Conservation (phyloP, 2,329 filamentous ascomycete genomes). For the Pseudogymnoascus sp. region DNA sequence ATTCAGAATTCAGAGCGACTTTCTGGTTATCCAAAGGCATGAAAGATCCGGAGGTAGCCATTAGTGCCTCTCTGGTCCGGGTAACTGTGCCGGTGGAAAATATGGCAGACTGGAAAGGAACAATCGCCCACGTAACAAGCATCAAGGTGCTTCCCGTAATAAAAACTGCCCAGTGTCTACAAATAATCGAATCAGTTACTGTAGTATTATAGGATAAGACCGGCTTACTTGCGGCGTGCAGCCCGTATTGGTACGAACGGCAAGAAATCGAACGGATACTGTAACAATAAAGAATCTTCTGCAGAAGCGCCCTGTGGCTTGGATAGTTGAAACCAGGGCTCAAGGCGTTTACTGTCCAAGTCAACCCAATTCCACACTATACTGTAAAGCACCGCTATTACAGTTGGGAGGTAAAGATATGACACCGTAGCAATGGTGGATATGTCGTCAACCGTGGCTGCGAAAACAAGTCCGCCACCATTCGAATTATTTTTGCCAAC, state of each 20-base stretch:
- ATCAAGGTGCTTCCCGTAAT: constrained; percentile 40
- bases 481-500: constrained; percentile 12
- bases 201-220: constrained; percentile 18
- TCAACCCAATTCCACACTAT: constrained; percentile 54
- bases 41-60: constrained; percentile 23
- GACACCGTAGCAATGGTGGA: constrained; percentile 31
- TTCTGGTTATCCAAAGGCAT: constrained; percentile 28
- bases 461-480: constrained; percentile 34
- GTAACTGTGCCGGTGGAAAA: constrained; percentile 36
- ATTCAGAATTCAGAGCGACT: constrained; percentile 27
- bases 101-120: constrained; percentile 48
- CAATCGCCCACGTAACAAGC: constrained; percentile 46
- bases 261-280: constrained; percentile 46
- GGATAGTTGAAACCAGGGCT: constrained; percentile 53
- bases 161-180: constrained; percentile 47
- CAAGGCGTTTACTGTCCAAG: constrained; percentile 48
- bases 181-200: neutral
- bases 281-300: constrained; percentile 40
- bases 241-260: constrained; percentile 37
- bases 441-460: constrained; percentile 27
- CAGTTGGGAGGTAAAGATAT: constrained; percentile 46
- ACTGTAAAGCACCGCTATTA: constrained; percentile 47
- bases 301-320: constrained; percentile 36
- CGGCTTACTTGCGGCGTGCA: constrained; percentile 22
- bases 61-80: constrained; percentile 4